A percentile compares a stretch with the other conserved stretches of the same genome.
These are phyloP conservation scores for Austroboletus rostrupii DNA, from an alignment of 1,284 basidiomycete species.

Conservation along the genomic window DNA sequence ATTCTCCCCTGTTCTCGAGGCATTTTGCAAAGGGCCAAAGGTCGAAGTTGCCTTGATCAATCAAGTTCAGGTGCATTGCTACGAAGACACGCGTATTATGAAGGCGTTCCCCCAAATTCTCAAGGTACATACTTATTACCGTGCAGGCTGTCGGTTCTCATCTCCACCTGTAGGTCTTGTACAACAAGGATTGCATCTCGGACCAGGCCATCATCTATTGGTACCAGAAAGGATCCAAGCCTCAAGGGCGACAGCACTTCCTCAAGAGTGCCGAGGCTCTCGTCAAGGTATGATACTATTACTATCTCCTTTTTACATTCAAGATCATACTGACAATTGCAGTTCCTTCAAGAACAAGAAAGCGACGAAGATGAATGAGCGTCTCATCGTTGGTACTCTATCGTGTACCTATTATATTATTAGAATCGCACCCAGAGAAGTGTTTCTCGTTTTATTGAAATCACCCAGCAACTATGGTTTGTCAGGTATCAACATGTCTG, in stretches of 20 bases:
- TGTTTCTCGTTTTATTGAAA: constrained; percentile 8
- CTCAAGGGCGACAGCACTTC: constrained; percentile 93
- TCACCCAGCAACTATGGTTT: background rate
- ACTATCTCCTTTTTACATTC: constrained; percentile 5
- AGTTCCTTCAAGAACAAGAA: constrained; percentile 80
- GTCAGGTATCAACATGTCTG: background rate
- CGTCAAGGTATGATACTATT: constrained; percentile 67
- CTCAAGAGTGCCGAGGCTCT: constrained; percentile 83
- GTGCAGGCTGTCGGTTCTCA: background rate
- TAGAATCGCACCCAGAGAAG: constrained; percentile 15
- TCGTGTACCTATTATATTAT: constrained; percentile 17
- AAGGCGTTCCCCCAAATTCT: constrained; percentile 92
- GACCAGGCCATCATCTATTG: constrained; percentile 97
- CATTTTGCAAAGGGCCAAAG: constrained; percentile 84
- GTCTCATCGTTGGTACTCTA: constrained; percentile 2
- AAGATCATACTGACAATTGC: constrained; percentile 16
- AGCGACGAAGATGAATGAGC: constrained; percentile 61
- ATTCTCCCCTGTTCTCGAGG: constrained; percentile 80
- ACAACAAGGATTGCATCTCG: constrained; percentile 92
- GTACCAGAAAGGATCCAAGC: constrained; percentile 94
- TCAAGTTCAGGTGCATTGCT: constrained; percentile 90
- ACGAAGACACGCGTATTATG: constrained; percentile 91
- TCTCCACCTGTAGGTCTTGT: constrained; percentile 62
- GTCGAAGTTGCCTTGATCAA: constrained; percentile 91
- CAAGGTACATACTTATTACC: constrained; percentile 51